phyloP scores from a whole-genome alignment of 2,329 filamentous ascomycete genomes.

The Ustulina deusta region DNA sequence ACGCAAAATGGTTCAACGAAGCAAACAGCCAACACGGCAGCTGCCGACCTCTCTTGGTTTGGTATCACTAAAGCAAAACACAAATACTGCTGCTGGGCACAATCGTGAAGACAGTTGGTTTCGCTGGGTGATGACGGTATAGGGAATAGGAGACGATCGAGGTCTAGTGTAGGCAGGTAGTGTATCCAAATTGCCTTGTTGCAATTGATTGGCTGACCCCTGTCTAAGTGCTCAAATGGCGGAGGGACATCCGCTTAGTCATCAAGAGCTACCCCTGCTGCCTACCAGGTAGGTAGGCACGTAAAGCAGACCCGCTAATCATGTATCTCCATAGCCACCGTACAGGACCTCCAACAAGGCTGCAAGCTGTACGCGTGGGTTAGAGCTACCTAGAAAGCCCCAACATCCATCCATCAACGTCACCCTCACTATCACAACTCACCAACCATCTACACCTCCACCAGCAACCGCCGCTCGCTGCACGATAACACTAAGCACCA shows the following conservation, averaged over 20 bases:
- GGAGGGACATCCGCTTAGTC: constrained; percentile 40
- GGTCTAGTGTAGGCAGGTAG: not conserved
- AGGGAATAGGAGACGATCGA: constrained; percentile 5
- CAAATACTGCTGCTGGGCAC: not conserved
- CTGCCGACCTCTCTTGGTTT: constrained; percentile 2
- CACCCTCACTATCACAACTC: constrained; percentile 25
- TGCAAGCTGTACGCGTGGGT: constrained; percentile 58
- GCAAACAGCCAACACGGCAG: not conserved
- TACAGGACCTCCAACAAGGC: constrained; percentile 56
- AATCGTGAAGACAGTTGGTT: constrained; percentile 6
- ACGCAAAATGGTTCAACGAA: constrained; percentile 38
- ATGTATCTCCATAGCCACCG: not conserved
- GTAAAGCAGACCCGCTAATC: constrained; percentile 20
- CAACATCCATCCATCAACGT: constrained; percentile 36
- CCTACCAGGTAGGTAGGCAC: not conserved
- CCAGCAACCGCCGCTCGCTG: not conserved
- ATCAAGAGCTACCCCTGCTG: constrained; percentile 46
- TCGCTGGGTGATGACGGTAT: constrained; percentile 8
- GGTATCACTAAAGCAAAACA: not conserved
- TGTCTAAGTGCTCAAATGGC: not conserved
- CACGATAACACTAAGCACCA: constrained; percentile 11
- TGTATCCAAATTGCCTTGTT: constrained; percentile 1
- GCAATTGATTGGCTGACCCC: constrained; percentile 12
- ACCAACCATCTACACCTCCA: constrained; percentile 29
- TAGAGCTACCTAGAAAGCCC: constrained; percentile 38